phyloP scores from a whole-genome alignment of 2,329 filamentous ascomycete species.

The Rhinocladiella similis region DNA sequence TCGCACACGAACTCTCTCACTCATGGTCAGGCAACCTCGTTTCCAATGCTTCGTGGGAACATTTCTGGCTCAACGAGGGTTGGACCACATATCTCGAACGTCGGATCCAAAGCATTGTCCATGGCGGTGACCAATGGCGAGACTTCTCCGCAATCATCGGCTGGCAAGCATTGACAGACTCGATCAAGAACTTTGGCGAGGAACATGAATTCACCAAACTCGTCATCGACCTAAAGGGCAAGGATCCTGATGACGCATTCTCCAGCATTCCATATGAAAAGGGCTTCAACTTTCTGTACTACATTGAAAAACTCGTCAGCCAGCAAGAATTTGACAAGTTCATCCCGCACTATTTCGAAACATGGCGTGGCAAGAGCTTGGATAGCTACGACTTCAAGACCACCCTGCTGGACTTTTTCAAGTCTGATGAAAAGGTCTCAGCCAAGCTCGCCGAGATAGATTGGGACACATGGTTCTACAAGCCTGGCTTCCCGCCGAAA shows the following conservation, averaged over 20 bases:
- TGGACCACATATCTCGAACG: slow-evolving; percentile 97
- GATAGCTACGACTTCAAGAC: slow-evolving; percentile 94
- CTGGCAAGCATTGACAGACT: slow-evolving; percentile 85
- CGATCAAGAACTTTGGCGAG: slow-evolving; percentile 73
- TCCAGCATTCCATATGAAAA: slow-evolving; percentile 93
- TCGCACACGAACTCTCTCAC: slow-evolving; percentile 78
- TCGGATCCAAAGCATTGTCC: slow-evolving; percentile 72
- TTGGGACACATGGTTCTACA: slow-evolving; percentile 88
- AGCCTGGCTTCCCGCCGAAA: slow-evolving; percentile 85
- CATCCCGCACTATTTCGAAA: slow-evolving; percentile 91
- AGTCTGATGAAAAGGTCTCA: slow-evolving; percentile 56
- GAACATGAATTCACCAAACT: slow-evolving; percentile 94
- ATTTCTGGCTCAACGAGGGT: slow-evolving; percentile 68
- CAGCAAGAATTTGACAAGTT: slow-evolving; percentile 90
- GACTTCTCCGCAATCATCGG: slow-evolving; percentile 96
- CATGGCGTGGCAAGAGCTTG: slow-evolving; percentile 80
- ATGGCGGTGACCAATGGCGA: slow-evolving; percentile 74
- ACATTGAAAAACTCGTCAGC: slow-evolving; percentile 82
- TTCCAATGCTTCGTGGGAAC: slow-evolving; percentile 54
- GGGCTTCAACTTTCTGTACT: slow-evolving; percentile 90
- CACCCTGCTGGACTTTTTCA: slow-evolving; percentile 84
- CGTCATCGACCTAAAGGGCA: slow-evolving; percentile 79
- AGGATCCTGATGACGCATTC: slow-evolving; percentile 95
- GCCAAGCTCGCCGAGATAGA: slow-evolving; percentile 70
- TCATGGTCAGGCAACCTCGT: slow-evolving; percentile 84